Evolutionary conservation across 1,284 basidiomycete genomes (phyloP).

Genomic region (Sparassis latifolia): DNA sequence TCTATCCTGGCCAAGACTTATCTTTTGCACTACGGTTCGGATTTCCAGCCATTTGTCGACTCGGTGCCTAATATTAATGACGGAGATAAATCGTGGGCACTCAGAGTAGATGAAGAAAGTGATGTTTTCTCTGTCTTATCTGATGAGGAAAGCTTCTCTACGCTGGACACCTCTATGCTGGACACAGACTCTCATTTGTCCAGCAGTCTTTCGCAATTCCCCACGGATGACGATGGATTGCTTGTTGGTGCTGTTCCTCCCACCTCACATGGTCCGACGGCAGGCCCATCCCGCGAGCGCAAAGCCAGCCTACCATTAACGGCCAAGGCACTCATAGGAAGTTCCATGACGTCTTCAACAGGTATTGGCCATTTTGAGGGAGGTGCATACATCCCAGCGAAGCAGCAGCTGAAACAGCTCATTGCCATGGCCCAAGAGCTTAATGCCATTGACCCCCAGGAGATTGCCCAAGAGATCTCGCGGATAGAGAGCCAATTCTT

Average conservation of each 20-base stretch:
- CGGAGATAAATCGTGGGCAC: conserved; percentile 62
- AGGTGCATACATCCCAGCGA: conserved; percentile 26
- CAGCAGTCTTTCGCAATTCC: conserved; percentile 9
- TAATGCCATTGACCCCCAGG: conserved; percentile 45
- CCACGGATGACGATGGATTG: conserved; percentile 4
- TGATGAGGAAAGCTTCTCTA: conserved; percentile 35
- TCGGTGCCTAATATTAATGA: conserved; percentile 54
- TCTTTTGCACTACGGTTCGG: conserved; percentile 74
- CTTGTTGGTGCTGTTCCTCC: neutral
- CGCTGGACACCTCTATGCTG: conserved; percentile 2
- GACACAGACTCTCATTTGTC: conserved; percentile 22
- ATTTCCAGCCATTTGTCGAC: conserved; percentile 72
- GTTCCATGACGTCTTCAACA: conserved; percentile 6
- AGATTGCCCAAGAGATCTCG: conserved; percentile 76
- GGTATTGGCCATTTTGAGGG: conserved; percentile 1
- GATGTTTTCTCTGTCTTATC: conserved; percentile 51
- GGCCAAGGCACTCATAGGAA: conserved; percentile 31
- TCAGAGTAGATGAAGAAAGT: conserved; percentile 57
- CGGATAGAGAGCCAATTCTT: conserved; percentile 57
- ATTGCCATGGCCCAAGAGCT: conserved; percentile 49
- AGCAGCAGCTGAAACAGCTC: conserved; percentile 60
- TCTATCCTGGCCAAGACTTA: conserved; percentile 73
- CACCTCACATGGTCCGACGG: conserved; percentile 3
- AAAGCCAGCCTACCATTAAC: conserved; percentile 56
- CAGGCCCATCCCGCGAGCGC: conserved; percentile 38